Evolutionary conservation across 768 basidiomycete species (phyloP).

Genomic region (Pholiota microspora): DNA sequence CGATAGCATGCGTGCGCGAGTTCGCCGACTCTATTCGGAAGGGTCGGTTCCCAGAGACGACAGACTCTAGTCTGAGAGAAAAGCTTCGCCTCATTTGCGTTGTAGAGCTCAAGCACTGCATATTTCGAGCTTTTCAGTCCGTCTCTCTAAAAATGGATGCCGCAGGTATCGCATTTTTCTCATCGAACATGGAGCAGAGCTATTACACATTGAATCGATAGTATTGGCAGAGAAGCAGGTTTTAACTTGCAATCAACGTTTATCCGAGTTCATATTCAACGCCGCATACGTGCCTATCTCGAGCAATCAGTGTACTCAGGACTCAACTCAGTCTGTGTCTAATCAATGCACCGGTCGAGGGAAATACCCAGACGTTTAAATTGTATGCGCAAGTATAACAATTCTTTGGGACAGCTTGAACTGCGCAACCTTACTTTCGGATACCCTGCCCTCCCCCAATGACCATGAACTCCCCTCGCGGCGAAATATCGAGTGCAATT

Average conservation of each 20-base stretch:
- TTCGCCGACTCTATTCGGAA: background rate
- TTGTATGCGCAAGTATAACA: background rate
- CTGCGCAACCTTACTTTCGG: background rate
- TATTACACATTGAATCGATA: background rate
- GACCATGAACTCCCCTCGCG: background rate
- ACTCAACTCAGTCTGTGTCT: no score
- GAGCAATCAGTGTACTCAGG: no score
- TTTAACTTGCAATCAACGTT: background rate
- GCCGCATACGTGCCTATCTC: no score
- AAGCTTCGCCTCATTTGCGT: background rate
- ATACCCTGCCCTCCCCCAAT: background rate
- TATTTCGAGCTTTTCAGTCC: background rate
- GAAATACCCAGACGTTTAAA: background rate
- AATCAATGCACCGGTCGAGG: background rate
- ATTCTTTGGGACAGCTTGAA: background rate
- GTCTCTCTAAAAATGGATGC: background rate
- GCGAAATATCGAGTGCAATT: background rate
- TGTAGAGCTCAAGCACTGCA: background rate
- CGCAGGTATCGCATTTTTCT: background rate
- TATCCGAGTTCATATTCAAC: background rate
- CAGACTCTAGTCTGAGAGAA: background rate
- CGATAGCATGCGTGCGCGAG: background rate
- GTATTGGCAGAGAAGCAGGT: background rate
- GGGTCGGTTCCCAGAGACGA: background rate
- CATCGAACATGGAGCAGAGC: background rate